Evolutionary conservation across 1,284 basidiomycete species (phyloP).

Genomic region (Thecaphora thlaspeos): DNA sequence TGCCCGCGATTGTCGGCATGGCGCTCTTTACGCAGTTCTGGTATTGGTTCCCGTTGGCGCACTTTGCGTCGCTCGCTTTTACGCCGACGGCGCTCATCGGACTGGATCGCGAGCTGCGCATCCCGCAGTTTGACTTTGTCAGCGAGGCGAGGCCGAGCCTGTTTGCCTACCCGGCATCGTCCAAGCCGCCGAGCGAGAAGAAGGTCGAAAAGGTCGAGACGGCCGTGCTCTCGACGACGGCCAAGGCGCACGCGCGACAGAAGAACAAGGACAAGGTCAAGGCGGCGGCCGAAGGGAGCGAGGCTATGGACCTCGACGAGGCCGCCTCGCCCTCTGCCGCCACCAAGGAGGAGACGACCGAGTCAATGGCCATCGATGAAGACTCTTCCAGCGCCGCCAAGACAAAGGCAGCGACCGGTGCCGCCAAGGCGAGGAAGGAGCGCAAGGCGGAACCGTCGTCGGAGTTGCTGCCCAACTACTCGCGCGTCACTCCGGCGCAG

Average conservation of each 20-base stretch:
- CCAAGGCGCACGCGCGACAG: conserved; percentile 54
- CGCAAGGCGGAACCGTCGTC: conserved; percentile 73
- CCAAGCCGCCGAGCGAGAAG: conserved; percentile 52
- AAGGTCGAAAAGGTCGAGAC: conserved; percentile 57
- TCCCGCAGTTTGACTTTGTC: conserved; percentile 53
- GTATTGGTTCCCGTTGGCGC: conserved; percentile 59
- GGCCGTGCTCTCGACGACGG: conserved; percentile 54
- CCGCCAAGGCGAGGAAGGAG: conserved; percentile 48
- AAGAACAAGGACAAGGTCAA: conserved; percentile 50
- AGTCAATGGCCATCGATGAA: conserved; percentile 34
- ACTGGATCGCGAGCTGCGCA: conserved; percentile 45
- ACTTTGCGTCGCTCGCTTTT: conserved; percentile 55
- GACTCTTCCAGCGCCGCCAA: too few relatives aligned
- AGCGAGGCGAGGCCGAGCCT: conserved; percentile 52
- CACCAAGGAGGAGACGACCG: conserved; percentile 19
- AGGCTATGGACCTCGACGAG: conserved; percentile 50
- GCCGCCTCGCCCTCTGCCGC: conserved; percentile 6
- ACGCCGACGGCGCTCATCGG: conserved; percentile 56
- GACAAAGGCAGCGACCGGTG: conserved; percentile 14
- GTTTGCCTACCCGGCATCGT: conserved; percentile 52
- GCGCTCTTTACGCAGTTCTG: conserved; percentile 57
- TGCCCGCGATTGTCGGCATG: conserved; percentile 57
- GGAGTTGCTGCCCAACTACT: conserved; percentile 81
- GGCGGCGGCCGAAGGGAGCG: conserved; percentile 35
- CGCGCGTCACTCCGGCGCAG: conserved; percentile 88